Base-by-base conservation (phyloP, 1,139 yeast genomes). In the Blastobotrys capitulatus region DNA sequence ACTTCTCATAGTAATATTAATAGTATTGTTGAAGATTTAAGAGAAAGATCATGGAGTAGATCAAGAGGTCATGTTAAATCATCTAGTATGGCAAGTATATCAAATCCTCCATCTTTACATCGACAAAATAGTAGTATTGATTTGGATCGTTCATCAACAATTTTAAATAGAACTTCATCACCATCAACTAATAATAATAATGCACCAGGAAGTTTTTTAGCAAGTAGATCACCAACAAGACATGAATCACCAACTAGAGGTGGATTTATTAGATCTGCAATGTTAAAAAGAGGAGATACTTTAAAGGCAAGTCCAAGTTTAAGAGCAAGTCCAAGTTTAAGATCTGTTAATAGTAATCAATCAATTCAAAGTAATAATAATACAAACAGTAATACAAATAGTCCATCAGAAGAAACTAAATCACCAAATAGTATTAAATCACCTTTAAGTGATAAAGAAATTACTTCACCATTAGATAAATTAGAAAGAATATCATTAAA, bases 251-350 rank as follows among this genome's bases (percentile, higher is more conserved):
- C 52, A 1, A 43, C 47, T 13, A 36, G 53, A 38, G 66, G 65
- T 12, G 60, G 64, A 16, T 64, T 64, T 50, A 59, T 64, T 12
- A 63, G 62, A 34, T 61, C 65, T 34, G 67, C 67, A 19, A 52
- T 63, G 59, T 52, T 62, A 25, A 60, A 56, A 41, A 55, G 64
- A 13, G 65, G 60, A 40, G 42, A 44, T 35, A 55, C 49, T 2
- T 34, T 47, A n/a, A 19, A 39, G 34, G 26, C 41, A 3, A 16
- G 34, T 22, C 32, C 42, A 12, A n/a, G 22, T 10, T 15, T 27
- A 19, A 15, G 15, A 6, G 37, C 46, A 15, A 25, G 35, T 43
- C 46, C 46, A 31, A 25, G 44, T 22, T 6, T 31, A 32, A 16
- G 42, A 13, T n/a, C 42, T 13, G 16, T n/a, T 18, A 26, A 26